phyloP scores from a whole-genome alignment of 768 basidiomycete genomes.

The Clitopilus hobsonii region DNA sequence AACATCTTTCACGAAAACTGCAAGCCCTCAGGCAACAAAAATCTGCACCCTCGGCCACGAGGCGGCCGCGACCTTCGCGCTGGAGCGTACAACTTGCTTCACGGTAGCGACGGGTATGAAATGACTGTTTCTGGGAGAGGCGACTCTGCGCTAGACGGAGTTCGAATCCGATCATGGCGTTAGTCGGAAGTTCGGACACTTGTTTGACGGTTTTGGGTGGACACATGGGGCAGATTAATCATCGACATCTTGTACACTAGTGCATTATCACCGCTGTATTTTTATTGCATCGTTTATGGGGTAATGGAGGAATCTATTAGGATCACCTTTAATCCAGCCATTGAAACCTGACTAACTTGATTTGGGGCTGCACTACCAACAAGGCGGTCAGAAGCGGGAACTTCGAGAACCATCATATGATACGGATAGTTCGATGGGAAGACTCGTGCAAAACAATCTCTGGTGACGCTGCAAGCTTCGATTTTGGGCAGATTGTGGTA shows the following conservation, averaged over 20 bases:
- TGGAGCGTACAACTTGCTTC: conserved; percentile 15
- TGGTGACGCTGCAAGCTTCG: too few species aligned
- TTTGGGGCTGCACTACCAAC: neutral
- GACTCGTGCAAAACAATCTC: too few species aligned
- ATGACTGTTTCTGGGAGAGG: neutral
- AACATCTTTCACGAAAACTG: conserved; percentile 12
- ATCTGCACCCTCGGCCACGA: neutral
- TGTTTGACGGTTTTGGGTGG: neutral
- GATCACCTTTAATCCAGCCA: neutral
- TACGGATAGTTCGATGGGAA: neutral
- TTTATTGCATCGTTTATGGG: neutral
- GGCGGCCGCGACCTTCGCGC: conserved; percentile 13
- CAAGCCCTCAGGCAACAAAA: neutral
- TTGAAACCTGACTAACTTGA: neutral
- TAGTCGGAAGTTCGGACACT: neutral
- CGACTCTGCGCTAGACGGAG: neutral
- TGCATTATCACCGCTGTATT: neutral
- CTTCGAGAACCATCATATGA: neutral
- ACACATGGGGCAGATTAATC: neutral
- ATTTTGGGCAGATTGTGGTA: too few species aligned
- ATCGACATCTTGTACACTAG: neutral
- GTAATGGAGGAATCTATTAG: neutral
- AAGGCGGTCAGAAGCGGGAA: neutral
- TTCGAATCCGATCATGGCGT: neutral
- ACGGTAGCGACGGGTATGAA: neutral